Evolutionary conservation across 2,329 filamentous ascomycete genomes (phyloP).

Genomic region (Penicillium sp.): DNA sequence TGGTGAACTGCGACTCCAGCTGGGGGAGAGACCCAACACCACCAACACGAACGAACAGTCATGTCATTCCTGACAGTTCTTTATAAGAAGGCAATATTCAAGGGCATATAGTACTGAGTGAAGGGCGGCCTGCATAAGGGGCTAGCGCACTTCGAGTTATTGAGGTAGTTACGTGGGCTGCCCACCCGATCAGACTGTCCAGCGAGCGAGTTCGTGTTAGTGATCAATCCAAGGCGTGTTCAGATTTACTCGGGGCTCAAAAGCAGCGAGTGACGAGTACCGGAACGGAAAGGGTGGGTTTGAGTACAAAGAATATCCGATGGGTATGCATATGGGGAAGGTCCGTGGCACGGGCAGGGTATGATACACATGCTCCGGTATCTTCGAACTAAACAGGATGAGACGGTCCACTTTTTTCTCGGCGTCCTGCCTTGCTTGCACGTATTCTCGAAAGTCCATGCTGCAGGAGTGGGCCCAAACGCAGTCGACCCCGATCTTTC

Average conservation of each 20-base stretch:
- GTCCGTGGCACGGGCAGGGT: conserved; percentile 14
- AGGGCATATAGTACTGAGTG: too few species aligned
- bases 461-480: conserved; percentile 5
- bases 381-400: conserved; percentile 12
- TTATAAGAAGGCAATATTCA: too few species aligned
- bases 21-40: too few species aligned
- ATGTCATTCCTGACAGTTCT: too few species aligned
- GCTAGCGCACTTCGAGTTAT: too few species aligned
- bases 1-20: too few species aligned
- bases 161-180: too few species aligned
- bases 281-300: neutral
- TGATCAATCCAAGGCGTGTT: neutral
- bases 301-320: conserved; percentile 11
- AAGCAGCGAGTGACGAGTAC: neutral
- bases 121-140: too few species aligned
- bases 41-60: too few species aligned
- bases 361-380: conserved; percentile 21
- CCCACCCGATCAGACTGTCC: neutral
- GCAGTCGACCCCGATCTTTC: conserved; percentile 5
- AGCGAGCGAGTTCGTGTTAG: neutral
- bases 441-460: conserved; percentile 1
- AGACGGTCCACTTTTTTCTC: conserved; percentile 16
- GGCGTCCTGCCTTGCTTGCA: conserved; percentile 3
- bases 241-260: neutral
- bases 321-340: conserved; percentile 12